Percentiles rank a stretch among this genome's conserved stretches.
Evolutionary conservation across 352 stramenopile genomes (phyloP).

Genomic region (Phytophthora colocasiae): DNA sequence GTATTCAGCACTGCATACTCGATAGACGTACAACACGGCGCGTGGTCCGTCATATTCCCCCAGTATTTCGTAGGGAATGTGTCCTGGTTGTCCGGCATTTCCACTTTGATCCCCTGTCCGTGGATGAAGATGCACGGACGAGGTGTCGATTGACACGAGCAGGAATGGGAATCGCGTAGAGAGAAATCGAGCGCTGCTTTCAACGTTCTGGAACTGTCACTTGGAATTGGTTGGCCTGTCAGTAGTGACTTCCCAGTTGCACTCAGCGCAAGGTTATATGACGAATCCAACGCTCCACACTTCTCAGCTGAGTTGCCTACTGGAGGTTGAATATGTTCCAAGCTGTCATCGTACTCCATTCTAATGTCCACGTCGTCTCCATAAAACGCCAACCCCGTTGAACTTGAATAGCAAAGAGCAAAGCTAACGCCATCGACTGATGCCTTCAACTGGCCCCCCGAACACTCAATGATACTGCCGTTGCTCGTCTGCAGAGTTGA

Average conservation of each 20-base stretch:
- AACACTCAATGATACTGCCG: conserved; percentile 10
- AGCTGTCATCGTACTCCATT: conserved; percentile 15
- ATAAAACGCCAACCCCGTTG: conserved; percentile 18
- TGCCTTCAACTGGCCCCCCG: conserved; percentile 6
- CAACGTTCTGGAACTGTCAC: neutral
- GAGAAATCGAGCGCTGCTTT: conserved; percentile 15
- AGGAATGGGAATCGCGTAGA: neutral
- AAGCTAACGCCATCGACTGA: conserved; percentile 15
- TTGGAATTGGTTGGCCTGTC: conserved; percentile 1
- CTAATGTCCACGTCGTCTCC: conserved; percentile 20
- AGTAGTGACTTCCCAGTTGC: conserved; percentile 1
- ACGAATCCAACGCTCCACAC: neutral
- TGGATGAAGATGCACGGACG: conserved; percentile 28
- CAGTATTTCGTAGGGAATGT: conserved; percentile 29
- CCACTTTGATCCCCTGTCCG: conserved; percentile 8
- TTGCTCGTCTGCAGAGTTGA: conserved; percentile 5
- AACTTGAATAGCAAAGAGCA: conserved; percentile 13
- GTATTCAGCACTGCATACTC: conserved; percentile 41
- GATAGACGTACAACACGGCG: conserved; percentile 33
- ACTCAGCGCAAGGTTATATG: neutral
- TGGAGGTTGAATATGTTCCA: neutral
- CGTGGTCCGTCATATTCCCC: conserved; percentile 32
- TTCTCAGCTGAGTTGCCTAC: neutral
- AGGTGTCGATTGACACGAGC: conserved; percentile 15
- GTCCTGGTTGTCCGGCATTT: conserved; percentile 19